Base-by-base conservation (phyloP, 2,329 filamentous ascomycete species). In the Aspergillus flavus region DNA sequence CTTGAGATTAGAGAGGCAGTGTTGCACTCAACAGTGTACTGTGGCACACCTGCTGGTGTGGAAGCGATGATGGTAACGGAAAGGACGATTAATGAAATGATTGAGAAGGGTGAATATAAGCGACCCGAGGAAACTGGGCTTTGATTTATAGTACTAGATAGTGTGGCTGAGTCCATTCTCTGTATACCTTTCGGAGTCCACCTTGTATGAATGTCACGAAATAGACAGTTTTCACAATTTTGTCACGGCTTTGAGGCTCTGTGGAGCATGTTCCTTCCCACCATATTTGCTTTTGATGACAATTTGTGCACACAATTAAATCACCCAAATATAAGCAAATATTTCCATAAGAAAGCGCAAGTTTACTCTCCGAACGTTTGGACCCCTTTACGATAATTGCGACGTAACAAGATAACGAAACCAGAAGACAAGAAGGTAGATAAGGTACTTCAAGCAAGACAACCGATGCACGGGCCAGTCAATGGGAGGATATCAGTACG, bases 1-100 rank as follows among this genome's bases (percentile, higher is more conserved):
- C 72, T 86, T 21, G 87, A 90, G 74, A 88, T 90, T 58, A 78
- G 87, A 21, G 88, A 90, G 75, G 84, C 86, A 6, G 78, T 84
- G 45, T 64, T 84, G 26, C 82, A 85, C 59, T 78, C 79, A 23
- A 80, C 79, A 3, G 81, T 80, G 30, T 86, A 86, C 67, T 85
- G 82, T 67, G 85, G 84, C 6, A 81, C 84, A 65, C 84, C 84
- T 34, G 83, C 84, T 5, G 84, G 83, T 6, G 81, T 85, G 41
- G 84, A 85, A 65, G 84, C 82, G 0, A 84, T 85, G 73, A 83
- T 83, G 67, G 79, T 81, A 28, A 82, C 83, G 6, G 82, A 83
- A 68, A 82, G 76, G 69, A 81, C 82, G 30, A 71, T 85, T n/a
- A 78, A 82, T 57, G 83, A 85, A 63, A 85, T 84, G 82, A 79